A percentile compares a stretch with the other conserved stretches of the same genome.
Evolutionary conservation across 140 eudicot species (phyloP).

Genomic region (Oenanthe javanica): DNA sequence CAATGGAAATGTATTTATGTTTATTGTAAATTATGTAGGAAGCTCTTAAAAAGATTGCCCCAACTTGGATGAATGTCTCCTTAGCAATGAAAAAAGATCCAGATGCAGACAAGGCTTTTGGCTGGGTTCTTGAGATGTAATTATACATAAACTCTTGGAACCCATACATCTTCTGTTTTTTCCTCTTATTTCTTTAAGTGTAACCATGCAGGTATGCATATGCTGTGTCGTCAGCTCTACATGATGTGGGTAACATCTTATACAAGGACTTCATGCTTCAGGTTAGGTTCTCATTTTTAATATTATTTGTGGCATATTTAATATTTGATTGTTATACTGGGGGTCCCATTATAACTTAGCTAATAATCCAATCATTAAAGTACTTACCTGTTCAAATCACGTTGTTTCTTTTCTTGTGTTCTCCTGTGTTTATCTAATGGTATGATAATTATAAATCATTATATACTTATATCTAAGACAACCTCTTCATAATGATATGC

Average conservation of each 20-base stretch:
- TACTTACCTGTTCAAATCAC: neutral
- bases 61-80: constrained; percentile 98
- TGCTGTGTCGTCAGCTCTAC: constrained; percentile 94
- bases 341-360: neutral
- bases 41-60: constrained; percentile 83
- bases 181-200: neutral
- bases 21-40: constrained; percentile 40
- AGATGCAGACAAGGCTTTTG: constrained; percentile 90
- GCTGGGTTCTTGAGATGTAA: constrained; percentile 99
- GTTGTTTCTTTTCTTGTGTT: neutral
- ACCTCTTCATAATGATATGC: neutral
- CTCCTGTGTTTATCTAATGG: neutral
- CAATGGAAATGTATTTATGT: neutral
- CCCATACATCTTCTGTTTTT: neutral
- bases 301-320: neutral
- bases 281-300: constrained; percentile 29
- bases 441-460: neutral
- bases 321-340: neutral
- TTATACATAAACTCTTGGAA: constrained; percentile 1
- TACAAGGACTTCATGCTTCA: constrained; percentile 97
- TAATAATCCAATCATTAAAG: neutral
- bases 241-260: constrained; percentile 85
- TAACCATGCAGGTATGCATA: constrained; percentile 73
- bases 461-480: neutral
- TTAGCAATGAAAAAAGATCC: constrained; percentile 95